Conservation (phyloP, 2,329 filamentous ascomycete species). For the Neonectria faginata region DNA sequence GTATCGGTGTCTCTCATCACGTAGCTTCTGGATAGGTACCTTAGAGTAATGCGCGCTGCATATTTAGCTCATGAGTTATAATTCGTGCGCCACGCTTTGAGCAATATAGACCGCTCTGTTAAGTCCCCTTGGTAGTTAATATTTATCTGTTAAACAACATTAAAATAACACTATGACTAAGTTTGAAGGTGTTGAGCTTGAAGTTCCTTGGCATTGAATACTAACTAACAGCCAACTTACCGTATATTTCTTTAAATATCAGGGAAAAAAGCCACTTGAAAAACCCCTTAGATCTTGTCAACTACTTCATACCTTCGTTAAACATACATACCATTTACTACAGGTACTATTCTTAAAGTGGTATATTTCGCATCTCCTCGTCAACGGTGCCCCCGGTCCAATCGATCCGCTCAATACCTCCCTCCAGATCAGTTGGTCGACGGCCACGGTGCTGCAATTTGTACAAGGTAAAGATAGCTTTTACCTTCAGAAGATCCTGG, state of each 20-base stretch:
- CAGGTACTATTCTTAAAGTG: not conserved
- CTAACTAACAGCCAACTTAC: too few relatives aligned
- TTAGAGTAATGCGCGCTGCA: not conserved
- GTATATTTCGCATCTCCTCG: not conserved
- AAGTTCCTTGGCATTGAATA: too few relatives aligned
- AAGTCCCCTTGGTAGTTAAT: not conserved
- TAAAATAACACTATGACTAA: not conserved
- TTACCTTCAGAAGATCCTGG: slow-evolving; percentile 26
- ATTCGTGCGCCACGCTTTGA: not conserved
- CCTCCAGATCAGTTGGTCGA: not conserved
- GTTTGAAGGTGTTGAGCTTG: too few relatives aligned
- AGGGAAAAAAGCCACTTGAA: too few relatives aligned
- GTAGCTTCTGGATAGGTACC: not conserved
- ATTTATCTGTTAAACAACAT: not conserved
- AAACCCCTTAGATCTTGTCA: too few relatives aligned
- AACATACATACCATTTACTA: not conserved
- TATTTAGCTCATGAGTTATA: not conserved
- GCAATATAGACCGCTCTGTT: not conserved
- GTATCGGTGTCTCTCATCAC: not conserved
- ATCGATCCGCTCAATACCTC: not conserved
- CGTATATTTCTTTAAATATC: too few relatives aligned
- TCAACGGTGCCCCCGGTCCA: slow-evolving; percentile 19
- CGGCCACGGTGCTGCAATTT: not conserved
- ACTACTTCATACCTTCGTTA: not conserved
- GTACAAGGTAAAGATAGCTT: slow-evolving; percentile 23